Base-by-base conservation (phyloP, 2,329 filamentous ascomycete genomes). In the Ascochyta lentis region DNA sequence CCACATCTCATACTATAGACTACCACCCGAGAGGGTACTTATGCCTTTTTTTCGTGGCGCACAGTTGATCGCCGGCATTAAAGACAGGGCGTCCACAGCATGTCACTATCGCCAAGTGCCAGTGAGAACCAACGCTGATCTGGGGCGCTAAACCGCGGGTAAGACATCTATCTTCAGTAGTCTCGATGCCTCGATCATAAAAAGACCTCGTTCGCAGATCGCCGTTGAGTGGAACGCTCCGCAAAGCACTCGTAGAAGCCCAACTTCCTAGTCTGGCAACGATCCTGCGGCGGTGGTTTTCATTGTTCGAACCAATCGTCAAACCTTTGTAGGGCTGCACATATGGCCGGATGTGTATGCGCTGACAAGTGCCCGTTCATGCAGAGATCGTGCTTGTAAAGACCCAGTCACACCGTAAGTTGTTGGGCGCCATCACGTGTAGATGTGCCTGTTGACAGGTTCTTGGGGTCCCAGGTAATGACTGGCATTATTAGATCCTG, bases 41-140 rank as follows among this genome's bases (percentile, higher is more conserved):
- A 38, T 10, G 35, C 16, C 10, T n/a, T 22, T 6, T 13, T 16
- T 12, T 40, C 19, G 13, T 38, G 33, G 38, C n/a, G 43, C 22
- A 6, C 3, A 19, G 24, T 6, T 31, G 27, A 44, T 33, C 7
- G 16, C 6, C 6, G 6, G 19, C 10, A 35, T 6, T n/a, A 16
- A 9, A 27, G 22, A 26, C 13, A 39, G 46, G 46, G 35, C 46
- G 29, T 55, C 37, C 15, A 38, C 37, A 29, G 41, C 41, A 50
- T 50, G 41, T 56, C 53, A 56, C 53, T 50, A 27, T 44, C 24
- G 41, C 37, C 12, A 37, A 12, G 41, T 34, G 35, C 31, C 16
- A 6, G 37, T 40, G 22, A 37, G 23, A 39, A 46, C 39, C 16
- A 29, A 27, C 27, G 16, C 40, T 33, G 37, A 40, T 50, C 35